Conservation (phyloP, 306 rosid genomes). For the Calophaca sinica region DNA sequence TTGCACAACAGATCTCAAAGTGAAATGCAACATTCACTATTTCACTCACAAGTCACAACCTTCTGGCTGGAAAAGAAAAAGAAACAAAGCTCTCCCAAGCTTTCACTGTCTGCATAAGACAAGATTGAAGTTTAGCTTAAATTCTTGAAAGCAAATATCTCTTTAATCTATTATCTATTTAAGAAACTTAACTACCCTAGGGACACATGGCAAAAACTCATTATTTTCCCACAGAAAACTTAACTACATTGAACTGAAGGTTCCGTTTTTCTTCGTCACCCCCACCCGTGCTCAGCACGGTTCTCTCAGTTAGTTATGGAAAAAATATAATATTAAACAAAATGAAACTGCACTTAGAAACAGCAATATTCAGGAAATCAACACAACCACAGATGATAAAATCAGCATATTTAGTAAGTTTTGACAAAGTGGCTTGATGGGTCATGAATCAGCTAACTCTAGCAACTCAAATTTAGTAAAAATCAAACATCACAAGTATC, state of each 20-base stretch:
- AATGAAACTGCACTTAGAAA: slow-evolving; percentile 16
- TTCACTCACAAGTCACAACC: slow-evolving; percentile 39
- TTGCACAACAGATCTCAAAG: slow-evolving; percentile 39
- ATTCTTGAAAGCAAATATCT: slow-evolving; percentile 12
- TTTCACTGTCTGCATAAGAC: slow-evolving; percentile 48
- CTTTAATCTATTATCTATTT: neutral
- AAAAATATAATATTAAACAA: slow-evolving; percentile 20
- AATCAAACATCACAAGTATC: slow-evolving; percentile 13
- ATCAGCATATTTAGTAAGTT: neutral
- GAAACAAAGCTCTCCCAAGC: slow-evolving; percentile 35
- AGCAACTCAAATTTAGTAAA: slow-evolving; percentile 18
- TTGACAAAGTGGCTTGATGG: slow-evolving; percentile 26
- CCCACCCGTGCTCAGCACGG: no score
- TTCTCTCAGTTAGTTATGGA: neutral
- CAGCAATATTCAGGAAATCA: slow-evolving; percentile 30
- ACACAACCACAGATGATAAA: neutral
- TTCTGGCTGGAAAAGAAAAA: slow-evolving; percentile 2
- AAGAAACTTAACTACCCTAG: no score
- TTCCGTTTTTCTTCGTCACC: no score
- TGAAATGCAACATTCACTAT: slow-evolving; percentile 23
- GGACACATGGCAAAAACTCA: no score
- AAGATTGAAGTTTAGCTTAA: slow-evolving; percentile 37
- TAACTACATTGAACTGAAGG: no score
- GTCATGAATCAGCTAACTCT: slow-evolving; percentile 28
- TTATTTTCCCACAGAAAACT: no score